Conservation (phyloP, 2,329 filamentous ascomycete species). For the Fusarium sp. region DNA sequence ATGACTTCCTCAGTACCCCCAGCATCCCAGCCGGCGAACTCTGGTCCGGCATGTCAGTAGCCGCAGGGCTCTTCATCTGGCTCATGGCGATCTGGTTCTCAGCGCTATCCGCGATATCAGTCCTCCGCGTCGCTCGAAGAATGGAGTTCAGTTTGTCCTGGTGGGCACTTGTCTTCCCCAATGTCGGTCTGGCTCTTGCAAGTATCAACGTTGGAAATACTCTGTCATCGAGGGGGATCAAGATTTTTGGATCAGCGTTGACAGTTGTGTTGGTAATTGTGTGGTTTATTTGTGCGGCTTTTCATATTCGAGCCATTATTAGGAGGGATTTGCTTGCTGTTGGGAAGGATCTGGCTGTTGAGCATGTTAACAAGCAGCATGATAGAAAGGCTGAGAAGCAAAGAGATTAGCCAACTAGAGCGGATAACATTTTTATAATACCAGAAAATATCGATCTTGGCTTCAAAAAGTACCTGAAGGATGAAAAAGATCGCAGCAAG, state of each 20-base stretch:
- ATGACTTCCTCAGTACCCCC: background rate
- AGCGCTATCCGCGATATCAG: background rate
- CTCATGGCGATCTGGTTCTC: constrained; percentile 21
- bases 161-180: constrained; percentile 22
- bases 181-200: constrained; percentile 11
- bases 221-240: background rate
- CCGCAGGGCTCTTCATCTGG: constrained; percentile 18
- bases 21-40: constrained; percentile 5
- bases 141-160: constrained; percentile 14
- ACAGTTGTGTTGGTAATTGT: background rate
- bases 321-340: constrained; percentile 4
- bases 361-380: constrained; percentile 1
- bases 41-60: constrained; percentile 4
- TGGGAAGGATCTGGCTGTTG: constrained; percentile 17
- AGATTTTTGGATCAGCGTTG: background rate
- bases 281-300: constrained; percentile 4
- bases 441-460: fast-evolving
- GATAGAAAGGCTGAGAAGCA: background rate
- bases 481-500: fast-evolving
- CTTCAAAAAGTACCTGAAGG: background rate
- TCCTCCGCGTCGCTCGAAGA: background rate
- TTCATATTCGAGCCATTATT: background rate
- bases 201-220: constrained; percentile 10
- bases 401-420: background rate
- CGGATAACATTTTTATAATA: fast-evolving